phyloP scores from a whole-genome alignment of 148 eudicot genomes.

The Selenicereus undatus region DNA sequence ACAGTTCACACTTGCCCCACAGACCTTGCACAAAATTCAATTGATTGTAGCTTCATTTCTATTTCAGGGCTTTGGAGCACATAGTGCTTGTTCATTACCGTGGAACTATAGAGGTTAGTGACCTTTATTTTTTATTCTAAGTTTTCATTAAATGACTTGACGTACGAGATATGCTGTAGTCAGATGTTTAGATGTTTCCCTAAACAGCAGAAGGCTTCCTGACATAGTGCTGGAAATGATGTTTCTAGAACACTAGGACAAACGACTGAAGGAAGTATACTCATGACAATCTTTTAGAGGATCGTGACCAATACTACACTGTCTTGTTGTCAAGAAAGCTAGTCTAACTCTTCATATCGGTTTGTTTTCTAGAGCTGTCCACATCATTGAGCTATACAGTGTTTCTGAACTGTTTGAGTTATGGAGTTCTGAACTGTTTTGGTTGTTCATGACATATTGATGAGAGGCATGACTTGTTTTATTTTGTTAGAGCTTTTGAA shows the following conservation, averaged over 20 bases:
- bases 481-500: no score
- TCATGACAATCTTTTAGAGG: neutral
- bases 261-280: neutral
- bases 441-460: no score
- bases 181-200: neutral
- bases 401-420: no score
- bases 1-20: neutral
- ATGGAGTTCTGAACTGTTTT: no score
- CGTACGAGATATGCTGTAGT: neutral
- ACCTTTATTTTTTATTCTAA: conserved; percentile 19
- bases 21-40: neutral
- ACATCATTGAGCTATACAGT: neutral
- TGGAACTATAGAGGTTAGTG: conserved; percentile 75
- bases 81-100: conserved; percentile 96
- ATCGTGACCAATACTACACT: neutral
- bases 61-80: conserved; percentile 75
- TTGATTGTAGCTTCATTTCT: conserved; percentile 16
- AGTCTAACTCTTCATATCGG: no score
- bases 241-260: neutral
- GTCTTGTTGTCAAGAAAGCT: neutral
- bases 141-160: neutral
- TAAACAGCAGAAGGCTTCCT: neutral
- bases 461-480: no score
- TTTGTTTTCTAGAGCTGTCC: neutral
- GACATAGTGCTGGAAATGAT: neutral